phyloP scores from a whole-genome alignment of 176 grass and related monocot genomes.

The Musa schizocarpa region DNA sequence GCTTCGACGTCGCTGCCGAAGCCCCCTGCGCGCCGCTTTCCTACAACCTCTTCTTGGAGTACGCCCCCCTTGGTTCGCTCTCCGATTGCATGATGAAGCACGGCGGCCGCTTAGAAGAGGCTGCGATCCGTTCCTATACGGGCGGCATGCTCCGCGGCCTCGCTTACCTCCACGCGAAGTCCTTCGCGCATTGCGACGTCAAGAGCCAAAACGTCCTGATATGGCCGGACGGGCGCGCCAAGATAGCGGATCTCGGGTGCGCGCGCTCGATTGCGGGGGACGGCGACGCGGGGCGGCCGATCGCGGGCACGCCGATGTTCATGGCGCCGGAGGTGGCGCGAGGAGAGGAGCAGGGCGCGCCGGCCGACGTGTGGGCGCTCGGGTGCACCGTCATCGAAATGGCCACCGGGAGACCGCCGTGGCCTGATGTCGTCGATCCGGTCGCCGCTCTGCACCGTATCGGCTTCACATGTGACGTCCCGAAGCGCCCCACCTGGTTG shows the following conservation, averaged over 20 bases:
- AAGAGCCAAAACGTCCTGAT: conserved; percentile 8
- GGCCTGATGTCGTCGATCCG: background rate
- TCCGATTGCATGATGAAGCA: background rate
- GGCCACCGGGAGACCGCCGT: conserved; percentile 5
- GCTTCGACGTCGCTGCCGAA: conserved; percentile 1
- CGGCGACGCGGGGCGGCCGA: background rate
- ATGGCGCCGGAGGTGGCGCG: conserved; percentile 12
- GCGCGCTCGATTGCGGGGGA: background rate
- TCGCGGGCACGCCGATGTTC: conserved; percentile 6
- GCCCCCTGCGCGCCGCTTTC: background rate
- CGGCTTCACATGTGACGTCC: background rate
- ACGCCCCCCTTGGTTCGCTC: background rate
- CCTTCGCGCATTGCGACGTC: conserved; percentile 12
- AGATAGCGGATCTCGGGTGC: conserved; percentile 8
- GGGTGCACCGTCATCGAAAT: conserved; percentile 11
- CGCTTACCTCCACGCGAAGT: conserved; percentile 3
- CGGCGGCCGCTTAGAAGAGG: background rate
- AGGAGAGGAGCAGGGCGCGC: conserved; percentile 1
- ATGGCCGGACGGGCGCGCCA: background rate
- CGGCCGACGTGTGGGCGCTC: conserved; percentile 13
- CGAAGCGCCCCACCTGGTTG: conserved; percentile 2
- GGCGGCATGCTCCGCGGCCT: conserved; percentile 5
- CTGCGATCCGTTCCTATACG: background rate
- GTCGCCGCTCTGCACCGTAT: background rate
- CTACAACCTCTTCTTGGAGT: conserved; percentile 17